Base-by-base conservation (phyloP, 768 basidiomycete species). In the Tubosaeta brunneosetosa region DNA sequence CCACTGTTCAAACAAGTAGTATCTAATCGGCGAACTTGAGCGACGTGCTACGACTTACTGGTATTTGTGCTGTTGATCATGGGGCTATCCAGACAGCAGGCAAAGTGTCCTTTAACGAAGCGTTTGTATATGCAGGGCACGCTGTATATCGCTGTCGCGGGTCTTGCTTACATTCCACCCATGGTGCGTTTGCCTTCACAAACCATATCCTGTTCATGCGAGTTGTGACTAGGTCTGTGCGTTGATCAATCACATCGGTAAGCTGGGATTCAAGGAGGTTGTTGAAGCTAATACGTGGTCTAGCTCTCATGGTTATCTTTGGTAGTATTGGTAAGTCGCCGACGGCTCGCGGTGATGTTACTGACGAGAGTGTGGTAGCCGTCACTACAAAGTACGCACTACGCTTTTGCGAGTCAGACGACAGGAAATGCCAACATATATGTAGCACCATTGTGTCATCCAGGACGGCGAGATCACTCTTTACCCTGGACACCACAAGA, bases 71-170 rank as follows among this genome's bases (percentile, higher is more conserved):
- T 68, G n/a, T 56, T 50, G 9, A 43, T 58, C 3, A 32, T 58
- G 6, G 58, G 62, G 3, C 42, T 69, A 3, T 55, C 53, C 16
- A 51, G 40, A 27, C 48, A 50, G 12, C 46, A 13, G 10, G 56
- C 38, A 0, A 41, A 17, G 6, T 62, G 56, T 3, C 53, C 59
- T 5, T 46, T 67, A 38, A 51, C 26, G 41, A 65, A 27, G 9
- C 53, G 50, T n/a, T 33, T 67, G 12, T 33, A 34, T 19, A 10
- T 33, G 6, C 67, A 67, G 33, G 65, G 61, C 16, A 47, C 59
- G 4, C 6, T 53, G 3, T 60, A 65, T 44, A 55, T 57, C 37
- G 54, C 43, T 13, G 26, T 59, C 4, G 55, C 54, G 5, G 52
- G 53, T 3, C 12, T 61, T 8, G 41, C 46, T 2, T 65, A 61